Evolutionary conservation across 257 asterid genomes (phyloP).

Genomic region (Scutellaria galericulata): DNA sequence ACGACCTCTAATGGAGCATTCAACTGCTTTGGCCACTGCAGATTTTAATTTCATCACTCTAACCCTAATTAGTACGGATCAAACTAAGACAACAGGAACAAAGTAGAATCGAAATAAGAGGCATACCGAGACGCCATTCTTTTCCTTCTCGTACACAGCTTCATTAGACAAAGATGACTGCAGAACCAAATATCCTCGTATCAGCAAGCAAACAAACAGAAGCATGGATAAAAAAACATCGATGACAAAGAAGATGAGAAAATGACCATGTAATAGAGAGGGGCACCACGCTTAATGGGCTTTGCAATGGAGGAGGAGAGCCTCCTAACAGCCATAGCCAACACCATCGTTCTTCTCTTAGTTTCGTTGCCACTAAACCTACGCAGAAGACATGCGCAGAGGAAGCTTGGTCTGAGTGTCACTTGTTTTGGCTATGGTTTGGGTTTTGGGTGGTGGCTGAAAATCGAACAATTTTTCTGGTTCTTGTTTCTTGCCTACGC

Average conservation of each 20-base stretch:
- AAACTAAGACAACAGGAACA: background rate
- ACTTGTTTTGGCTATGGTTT: conserved; percentile 33
- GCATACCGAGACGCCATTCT: conserved; percentile 72
- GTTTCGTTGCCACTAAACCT: conserved; percentile 26
- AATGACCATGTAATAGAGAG: conserved; percentile 72
- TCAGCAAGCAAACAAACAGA: conserved; percentile 20
- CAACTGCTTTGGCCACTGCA: conserved; percentile 86
- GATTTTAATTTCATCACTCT: background rate
- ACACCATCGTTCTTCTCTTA: conserved; percentile 57
- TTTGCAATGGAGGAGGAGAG: conserved; percentile 70
- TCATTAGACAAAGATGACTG: conserved; percentile 80
- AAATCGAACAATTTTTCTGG: conserved; percentile 59
- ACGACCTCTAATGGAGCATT: conserved; percentile 73
- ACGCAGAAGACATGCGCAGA: conserved; percentile 31
- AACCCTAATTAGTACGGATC: background rate
- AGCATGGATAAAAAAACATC: background rate
- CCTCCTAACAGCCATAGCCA: conserved; percentile 85
- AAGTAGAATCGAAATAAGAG: background rate
- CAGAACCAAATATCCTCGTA: background rate
- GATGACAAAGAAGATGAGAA: background rate
- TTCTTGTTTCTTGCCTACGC: conserved; percentile 33
- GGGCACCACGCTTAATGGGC: conserved; percentile 70
- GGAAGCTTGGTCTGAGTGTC: conserved; percentile 21
- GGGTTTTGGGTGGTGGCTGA: conserved; percentile 69
- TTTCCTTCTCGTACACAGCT: conserved; percentile 86